Evolutionary conservation across 2,329 filamentous ascomycete species (phyloP).

Genomic region (Aureobasidium zeae): DNA sequence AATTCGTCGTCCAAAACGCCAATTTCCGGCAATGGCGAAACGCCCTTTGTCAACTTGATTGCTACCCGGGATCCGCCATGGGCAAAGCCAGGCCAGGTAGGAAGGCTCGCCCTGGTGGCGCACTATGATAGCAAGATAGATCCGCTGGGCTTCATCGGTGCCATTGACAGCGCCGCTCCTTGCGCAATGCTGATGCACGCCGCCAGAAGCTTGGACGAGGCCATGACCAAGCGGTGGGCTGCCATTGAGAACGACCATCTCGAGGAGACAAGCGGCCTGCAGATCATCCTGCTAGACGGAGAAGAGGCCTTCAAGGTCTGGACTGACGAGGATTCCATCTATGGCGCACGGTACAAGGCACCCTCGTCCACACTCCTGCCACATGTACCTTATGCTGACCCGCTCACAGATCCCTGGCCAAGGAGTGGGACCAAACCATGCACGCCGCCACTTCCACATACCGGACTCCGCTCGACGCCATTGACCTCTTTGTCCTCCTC

Average conservation of each 20-base stretch:
- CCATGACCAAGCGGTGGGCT: conserved; percentile 73
- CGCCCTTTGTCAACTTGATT: conserved; percentile 83
- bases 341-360: conserved; percentile 70
- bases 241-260: conserved; percentile 54
- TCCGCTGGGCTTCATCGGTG: conserved; percentile 82
- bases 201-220: conserved; percentile 68
- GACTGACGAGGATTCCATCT: conserved; percentile 74
- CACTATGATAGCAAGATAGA: conserved; percentile 83
- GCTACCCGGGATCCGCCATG: conserved; percentile 83
- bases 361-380: no score
- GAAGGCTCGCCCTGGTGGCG: conserved; percentile 75
- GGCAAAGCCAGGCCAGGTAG: conserved; percentile 62
- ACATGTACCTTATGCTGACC: conserved; percentile 6
- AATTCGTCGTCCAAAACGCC: conserved; percentile 86
- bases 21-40: conserved; percentile 55
- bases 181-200: conserved; percentile 90
- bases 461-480: conserved; percentile 64
- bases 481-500: conserved; percentile 82
- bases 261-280: conserved; percentile 72
- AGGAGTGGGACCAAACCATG: conserved; percentile 63
- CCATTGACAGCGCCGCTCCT: conserved; percentile 85
- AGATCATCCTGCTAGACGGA: conserved; percentile 83
- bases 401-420: conserved; percentile 56
- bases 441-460: conserved; percentile 68
- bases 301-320: conserved; percentile 84